These are phyloP conservation scores for Iris pallida DNA, from an alignment of 116 monocot species.

Conservation along the genomic window DNA sequence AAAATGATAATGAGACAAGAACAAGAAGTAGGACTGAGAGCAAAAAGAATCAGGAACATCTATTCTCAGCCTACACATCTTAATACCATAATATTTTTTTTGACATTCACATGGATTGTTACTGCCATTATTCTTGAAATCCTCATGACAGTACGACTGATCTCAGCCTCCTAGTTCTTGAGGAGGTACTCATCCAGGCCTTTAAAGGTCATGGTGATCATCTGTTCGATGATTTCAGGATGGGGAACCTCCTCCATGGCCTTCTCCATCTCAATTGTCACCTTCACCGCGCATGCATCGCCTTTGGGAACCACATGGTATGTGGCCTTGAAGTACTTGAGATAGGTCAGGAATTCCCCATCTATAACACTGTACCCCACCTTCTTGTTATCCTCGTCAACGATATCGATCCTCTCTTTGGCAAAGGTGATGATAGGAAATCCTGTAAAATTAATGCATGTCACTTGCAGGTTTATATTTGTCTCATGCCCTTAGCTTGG, in stretches of 20 bases:
- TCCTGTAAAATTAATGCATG: slow-evolving; percentile 10
- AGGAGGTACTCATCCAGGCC: slow-evolving; percentile 61
- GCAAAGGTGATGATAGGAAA: slow-evolving; percentile 37
- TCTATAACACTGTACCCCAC: slow-evolving; percentile 58
- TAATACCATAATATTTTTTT: too few species aligned
- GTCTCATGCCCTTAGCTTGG: too few species aligned
- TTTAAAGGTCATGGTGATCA: slow-evolving; percentile 40
- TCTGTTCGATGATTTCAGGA: slow-evolving; percentile 31
- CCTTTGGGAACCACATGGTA: slow-evolving; percentile 39
- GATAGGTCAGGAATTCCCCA: slow-evolving; percentile 45
- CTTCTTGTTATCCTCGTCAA: slow-evolving; percentile 43
- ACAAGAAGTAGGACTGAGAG: too few species aligned
- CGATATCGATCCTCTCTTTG: slow-evolving; percentile 64
- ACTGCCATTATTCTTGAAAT: too few species aligned
- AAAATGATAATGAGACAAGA: too few species aligned
- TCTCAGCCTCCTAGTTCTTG: slow-evolving; percentile 36
- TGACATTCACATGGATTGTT: too few species aligned
- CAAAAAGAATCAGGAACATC: too few species aligned
- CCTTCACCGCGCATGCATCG: slow-evolving; percentile 36
- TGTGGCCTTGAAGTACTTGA: slow-evolving; percentile 53
- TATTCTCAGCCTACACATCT: too few species aligned
- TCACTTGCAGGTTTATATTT: too few species aligned
- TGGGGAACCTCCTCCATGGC: slow-evolving; percentile 42
- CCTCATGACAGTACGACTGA: too few species aligned
- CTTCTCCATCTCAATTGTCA: slow-evolving; percentile 58